Percentiles rank a stretch among this genome's conserved stretches.
Conservation (phyloP, 371 early-diverging fungal genomes). For the Mucor indicus region DNA sequence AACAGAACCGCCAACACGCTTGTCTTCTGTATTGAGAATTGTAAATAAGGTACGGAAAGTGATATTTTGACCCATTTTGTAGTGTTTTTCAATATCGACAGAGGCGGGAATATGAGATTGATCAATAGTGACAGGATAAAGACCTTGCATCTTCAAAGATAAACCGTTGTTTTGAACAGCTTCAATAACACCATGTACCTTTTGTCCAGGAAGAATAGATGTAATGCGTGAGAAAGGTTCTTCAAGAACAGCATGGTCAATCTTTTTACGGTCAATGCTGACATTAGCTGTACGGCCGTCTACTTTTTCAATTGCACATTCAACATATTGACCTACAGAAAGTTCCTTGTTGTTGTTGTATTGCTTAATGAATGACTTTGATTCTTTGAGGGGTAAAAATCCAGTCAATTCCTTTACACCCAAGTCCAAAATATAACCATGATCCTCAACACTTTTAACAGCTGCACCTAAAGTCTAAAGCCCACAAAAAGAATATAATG, state of each 20-base stretch:
- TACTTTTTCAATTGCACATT: conserved; percentile 53
- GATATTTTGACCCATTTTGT: conserved; percentile 53
- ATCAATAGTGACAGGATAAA: conserved; percentile 61
- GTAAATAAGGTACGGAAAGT: conserved; percentile 65
- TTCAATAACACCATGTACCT: conserved; percentile 55
- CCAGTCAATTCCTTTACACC: conserved; percentile 67
- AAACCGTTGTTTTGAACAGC: conserved; percentile 57
- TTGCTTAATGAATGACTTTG: conserved; percentile 50
- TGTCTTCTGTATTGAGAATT: conserved; percentile 51
- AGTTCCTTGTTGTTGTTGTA: conserved; percentile 53
- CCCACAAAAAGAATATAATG: neutral
- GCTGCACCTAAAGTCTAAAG: conserved; percentile 57
- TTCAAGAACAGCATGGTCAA: conserved; percentile 48
- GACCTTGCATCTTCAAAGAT: conserved; percentile 64
- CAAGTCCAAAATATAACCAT: conserved; percentile 73
- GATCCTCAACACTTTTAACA: conserved; percentile 77
- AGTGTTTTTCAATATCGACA: conserved; percentile 43
- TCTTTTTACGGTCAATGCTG: conserved; percentile 51
- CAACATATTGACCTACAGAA: conserved; percentile 64
- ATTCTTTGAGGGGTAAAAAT: conserved; percentile 65
- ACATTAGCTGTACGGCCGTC: conserved; percentile 58
- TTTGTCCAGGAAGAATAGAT: conserved; percentile 65
- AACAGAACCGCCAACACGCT: conserved; percentile 61
- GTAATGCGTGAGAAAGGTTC: conserved; percentile 52
- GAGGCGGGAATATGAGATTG: conserved; percentile 49